These are phyloP conservation scores for Termitomyces sp. DNA, from an alignment of 768 basidiomycete genomes.

Conservation along the genomic window DNA sequence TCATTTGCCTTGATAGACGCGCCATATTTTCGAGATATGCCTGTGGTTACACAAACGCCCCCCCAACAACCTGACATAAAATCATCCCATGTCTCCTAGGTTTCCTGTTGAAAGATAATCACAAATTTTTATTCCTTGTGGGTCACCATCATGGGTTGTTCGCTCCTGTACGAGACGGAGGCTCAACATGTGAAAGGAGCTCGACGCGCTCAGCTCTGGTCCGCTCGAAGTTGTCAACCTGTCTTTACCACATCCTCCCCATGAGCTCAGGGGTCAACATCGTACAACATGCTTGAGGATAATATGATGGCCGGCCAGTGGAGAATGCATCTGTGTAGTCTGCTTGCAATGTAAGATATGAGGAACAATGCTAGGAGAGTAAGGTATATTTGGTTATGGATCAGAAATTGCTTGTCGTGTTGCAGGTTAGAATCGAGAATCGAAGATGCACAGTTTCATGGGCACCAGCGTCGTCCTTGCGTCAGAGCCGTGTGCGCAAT, in stretches of 20 bases:
- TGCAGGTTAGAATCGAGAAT: neutral
- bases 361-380: constrained; percentile 30
- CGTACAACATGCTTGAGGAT: constrained; percentile 55
- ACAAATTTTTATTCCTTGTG: too few relatives aligned
- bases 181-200: constrained; percentile 43
- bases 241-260: constrained; percentile 12
- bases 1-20: too few relatives aligned
- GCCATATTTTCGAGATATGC: too few relatives aligned
- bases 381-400: constrained; percentile 31
- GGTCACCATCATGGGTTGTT: neutral
- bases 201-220: constrained; percentile 58
- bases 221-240: constrained; percentile 62
- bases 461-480: too few relatives aligned
- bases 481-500: too few relatives aligned
- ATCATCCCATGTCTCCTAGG: neutral
- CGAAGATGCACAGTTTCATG: too few relatives aligned
- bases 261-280: constrained; percentile 49
- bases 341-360: constrained; percentile 59
- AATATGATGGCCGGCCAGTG: constrained; percentile 55
- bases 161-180: neutral
- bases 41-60: too few relatives aligned
- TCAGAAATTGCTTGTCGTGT: constrained; percentile 23
- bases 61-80: too few relatives aligned
- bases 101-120: neutral
- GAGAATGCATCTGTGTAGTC: constrained; percentile 52